phyloP scores from a whole-genome alignment of 2,329 filamentous ascomycete species.

The Penicillium oxalicum region DNA sequence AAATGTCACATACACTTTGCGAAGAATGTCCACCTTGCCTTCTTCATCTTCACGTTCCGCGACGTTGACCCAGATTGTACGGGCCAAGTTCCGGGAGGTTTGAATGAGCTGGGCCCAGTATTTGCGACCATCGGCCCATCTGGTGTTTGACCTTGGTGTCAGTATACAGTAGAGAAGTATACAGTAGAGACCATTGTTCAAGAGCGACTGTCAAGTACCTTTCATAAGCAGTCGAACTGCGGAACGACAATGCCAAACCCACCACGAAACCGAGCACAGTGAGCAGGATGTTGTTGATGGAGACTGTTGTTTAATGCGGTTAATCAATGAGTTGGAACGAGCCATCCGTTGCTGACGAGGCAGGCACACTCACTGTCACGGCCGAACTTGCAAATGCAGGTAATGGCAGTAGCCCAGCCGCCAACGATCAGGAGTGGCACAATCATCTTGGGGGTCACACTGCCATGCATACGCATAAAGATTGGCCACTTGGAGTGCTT shows the following conservation, averaged over 20 bases:
- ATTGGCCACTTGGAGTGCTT: slow-evolving; percentile 72
- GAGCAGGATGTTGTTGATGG: slow-evolving; percentile 62
- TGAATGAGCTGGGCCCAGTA: slow-evolving; percentile 56
- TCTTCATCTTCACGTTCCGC: slow-evolving; percentile 53
- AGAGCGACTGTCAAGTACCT: slow-evolving; percentile 34
- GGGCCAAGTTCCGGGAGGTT: slow-evolving; percentile 53
- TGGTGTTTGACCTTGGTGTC: slow-evolving; percentile 4
- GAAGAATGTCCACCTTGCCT: slow-evolving; percentile 62
- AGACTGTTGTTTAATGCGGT: slow-evolving; percentile 30
- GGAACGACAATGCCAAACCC: slow-evolving; percentile 70
- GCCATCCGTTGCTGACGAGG: neutral
- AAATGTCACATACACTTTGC: slow-evolving; percentile 50
- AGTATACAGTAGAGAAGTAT: neutral
- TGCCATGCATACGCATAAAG: slow-evolving; percentile 70
- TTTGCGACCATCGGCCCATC: slow-evolving; percentile 58
- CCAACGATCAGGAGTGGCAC: slow-evolving; percentile 60
- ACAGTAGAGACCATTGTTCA: neutral
- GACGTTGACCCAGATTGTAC: slow-evolving; percentile 77
- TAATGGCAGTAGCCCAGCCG: slow-evolving; percentile 61
- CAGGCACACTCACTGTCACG: slow-evolving; percentile 30
- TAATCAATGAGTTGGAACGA: too few relatives aligned
- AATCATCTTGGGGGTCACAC: slow-evolving; percentile 67
- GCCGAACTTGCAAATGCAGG: slow-evolving; percentile 47
- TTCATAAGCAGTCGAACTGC: slow-evolving; percentile 71
- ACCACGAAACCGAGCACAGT: slow-evolving; percentile 78